phyloP scores from a whole-genome alignment of 805 yeast genomes.

The Saturnispora saitoi region DNA sequence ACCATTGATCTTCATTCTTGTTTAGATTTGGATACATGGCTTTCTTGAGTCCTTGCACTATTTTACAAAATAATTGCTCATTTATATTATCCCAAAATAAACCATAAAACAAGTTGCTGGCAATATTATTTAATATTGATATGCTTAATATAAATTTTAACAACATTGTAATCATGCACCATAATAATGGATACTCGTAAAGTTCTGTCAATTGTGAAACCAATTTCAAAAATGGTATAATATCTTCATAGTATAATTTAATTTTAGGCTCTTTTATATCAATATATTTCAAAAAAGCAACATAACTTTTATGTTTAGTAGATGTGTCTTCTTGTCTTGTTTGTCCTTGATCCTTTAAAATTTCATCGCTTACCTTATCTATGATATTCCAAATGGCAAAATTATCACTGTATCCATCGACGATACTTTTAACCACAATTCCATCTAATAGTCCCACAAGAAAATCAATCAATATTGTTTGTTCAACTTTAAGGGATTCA shows the following conservation, averaged over 20 bases:
- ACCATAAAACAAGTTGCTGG: constrained; percentile 18
- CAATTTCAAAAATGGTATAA: constrained; percentile 8
- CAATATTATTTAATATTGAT: neutral
- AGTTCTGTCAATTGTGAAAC: neutral
- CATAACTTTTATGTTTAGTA: neutral
- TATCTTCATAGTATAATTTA: constrained; percentile 7
- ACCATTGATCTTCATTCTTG: neutral
- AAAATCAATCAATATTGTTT: constrained; percentile 29
- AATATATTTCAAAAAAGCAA: neutral
- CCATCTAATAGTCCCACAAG: constrained; percentile 35
- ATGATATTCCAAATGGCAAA: constrained; percentile 42
- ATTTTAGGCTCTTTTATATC: neutral
- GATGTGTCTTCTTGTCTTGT: neutral
- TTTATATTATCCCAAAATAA: constrained; percentile 45
- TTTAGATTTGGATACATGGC: constrained; percentile 32
- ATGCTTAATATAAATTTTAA: constrained; percentile 1
- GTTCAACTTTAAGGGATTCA: neutral
- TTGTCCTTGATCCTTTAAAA: neutral
- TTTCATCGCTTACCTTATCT: constrained; percentile 15
- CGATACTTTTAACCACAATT: constrained; percentile 32
- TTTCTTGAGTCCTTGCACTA: constrained; percentile 31
- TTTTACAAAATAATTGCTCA: constrained; percentile 45
- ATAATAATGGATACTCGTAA: constrained; percentile 7
- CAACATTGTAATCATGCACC: constrained; percentile 4
- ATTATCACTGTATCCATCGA: constrained; percentile 42